Percentiles rank a stretch among this genome's conserved stretches.
These are phyloP conservation scores for Neurospora sp. DNA, from an alignment of 495 filamentous ascomycete genomes.

Conservation along the genomic window DNA sequence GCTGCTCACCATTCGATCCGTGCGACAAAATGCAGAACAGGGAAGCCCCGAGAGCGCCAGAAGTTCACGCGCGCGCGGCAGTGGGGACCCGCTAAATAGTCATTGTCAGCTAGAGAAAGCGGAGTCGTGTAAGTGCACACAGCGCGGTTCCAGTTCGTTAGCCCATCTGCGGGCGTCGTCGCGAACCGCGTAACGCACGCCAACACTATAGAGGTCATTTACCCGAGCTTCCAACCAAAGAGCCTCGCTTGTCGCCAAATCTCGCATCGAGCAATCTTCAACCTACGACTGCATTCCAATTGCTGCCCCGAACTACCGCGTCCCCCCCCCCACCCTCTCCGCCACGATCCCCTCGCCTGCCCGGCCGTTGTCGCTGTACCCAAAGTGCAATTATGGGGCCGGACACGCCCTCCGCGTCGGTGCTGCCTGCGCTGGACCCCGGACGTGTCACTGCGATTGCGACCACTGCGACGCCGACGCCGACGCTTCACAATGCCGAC, in stretches of 20 bases:
- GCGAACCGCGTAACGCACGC: conserved; percentile 23
- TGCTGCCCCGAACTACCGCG: background rate
- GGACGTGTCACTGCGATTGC: conserved; percentile 7
- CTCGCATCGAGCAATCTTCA: conserved; percentile 11
- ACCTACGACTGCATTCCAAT: conserved; percentile 1
- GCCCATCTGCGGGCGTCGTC: conserved; percentile 18
- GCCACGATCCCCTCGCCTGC: background rate
- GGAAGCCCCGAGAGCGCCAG: background rate
- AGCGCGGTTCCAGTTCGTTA: conserved; percentile 8
- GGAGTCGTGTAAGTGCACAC: conserved; percentile 10
- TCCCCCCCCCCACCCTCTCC: background rate
- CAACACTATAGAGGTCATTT: background rate
- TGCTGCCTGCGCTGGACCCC: conserved; percentile 18
- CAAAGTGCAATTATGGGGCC: conserved; percentile 13
- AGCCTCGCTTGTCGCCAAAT: conserved; percentile 12
- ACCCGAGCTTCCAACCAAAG: conserved; percentile 7
- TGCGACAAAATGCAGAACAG: conserved; percentile 1
- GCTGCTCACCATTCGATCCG: conserved; percentile 10
- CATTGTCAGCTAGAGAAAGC: background rate
- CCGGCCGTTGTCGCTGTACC: conserved; percentile 1
- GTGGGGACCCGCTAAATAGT: background rate
- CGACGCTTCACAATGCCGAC: conserved; percentile 6
- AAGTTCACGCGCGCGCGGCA: background rate
- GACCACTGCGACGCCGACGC: background rate
- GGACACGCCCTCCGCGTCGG: conserved; percentile 9